These are phyloP conservation scores for Cenchrus americanus DNA, from an alignment of 176 grass and related monocot species.

Conservation along the genomic window DNA sequence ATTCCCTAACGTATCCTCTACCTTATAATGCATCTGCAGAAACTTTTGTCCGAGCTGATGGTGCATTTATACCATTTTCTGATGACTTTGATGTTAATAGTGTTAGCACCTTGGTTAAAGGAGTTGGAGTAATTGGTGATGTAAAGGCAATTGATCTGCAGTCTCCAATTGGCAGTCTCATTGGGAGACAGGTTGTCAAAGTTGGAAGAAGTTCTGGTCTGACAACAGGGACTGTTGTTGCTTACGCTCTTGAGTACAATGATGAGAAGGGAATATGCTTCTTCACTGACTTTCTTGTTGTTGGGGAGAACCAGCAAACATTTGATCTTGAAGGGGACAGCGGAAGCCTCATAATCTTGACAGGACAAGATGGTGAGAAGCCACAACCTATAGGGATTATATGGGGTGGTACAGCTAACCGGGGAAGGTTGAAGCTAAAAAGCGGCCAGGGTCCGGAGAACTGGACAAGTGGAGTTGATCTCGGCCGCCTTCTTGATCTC, in stretches of 20 bases:
- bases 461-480: conserved; percentile 98
- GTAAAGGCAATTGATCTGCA: conserved; percentile 90
- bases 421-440: conserved; percentile 94
- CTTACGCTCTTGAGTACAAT: conserved; percentile 96
- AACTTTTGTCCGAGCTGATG: conserved; percentile 91
- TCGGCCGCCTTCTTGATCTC: conserved; percentile 91
- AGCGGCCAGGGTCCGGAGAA: conserved; percentile 90
- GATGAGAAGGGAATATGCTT: conserved; percentile 99
- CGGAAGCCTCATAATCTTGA: conserved; percentile 93
- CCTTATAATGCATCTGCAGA: conserved; percentile 63
- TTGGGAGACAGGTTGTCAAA: conserved; percentile 90
- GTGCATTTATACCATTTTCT: conserved; percentile 91
- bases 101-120: conserved; percentile 81
- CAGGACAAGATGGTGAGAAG: conserved; percentile 71
- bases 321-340: conserved; percentile 99
- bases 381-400: conserved; percentile 95
- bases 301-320: conserved; percentile 98
- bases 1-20: conserved; percentile 34
- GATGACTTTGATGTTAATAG: conserved; percentile 68
- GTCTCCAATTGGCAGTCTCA: conserved; percentile 74
- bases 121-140: conserved; percentile 79
- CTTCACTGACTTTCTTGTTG: conserved; percentile 96
- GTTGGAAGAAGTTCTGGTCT: conserved; percentile 95
- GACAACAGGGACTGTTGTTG: conserved; percentile 85
- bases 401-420: conserved; percentile 95